Evolutionary conservation across 371 early-diverging fungal genomes (phyloP).

Genomic region (Rhizomucor pusillus): DNA sequence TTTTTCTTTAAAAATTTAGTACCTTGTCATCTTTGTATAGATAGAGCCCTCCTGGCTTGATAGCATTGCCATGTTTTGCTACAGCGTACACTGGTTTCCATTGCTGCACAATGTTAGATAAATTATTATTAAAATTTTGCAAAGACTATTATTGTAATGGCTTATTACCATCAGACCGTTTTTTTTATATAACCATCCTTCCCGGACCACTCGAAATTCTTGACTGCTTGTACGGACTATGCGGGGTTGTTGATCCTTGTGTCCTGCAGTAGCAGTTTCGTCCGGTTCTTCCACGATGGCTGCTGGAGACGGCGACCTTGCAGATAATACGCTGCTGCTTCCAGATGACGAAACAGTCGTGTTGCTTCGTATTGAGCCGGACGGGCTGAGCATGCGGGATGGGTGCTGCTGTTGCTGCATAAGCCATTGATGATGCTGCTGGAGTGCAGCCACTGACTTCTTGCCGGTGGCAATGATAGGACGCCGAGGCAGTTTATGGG

Average conservation of each 20-base stretch:
- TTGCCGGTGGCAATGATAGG: conserved; percentile 12
- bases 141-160: background rate
- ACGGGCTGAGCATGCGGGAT: conserved; percentile 3
- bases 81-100: conserved; percentile 52
- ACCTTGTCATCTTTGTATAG: conserved; percentile 53
- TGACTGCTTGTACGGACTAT: background rate
- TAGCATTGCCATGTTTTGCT: conserved; percentile 52
- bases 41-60: conserved; percentile 46
- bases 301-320: background rate
- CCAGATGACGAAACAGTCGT: conserved; percentile 1
- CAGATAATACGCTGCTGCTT: background rate
- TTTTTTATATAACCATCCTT: conserved; percentile 47
- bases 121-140: background rate
- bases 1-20: too few species aligned
- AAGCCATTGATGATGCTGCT: conserved; percentile 38
- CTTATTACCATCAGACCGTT: conserved; percentile 42
- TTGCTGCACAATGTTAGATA: conserved; percentile 25
- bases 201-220: conserved; percentile 32
- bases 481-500: conserved; percentile 14
- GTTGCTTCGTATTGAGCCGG: conserved; percentile 15
- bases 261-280: background rate
- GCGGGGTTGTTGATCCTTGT: too few species aligned
- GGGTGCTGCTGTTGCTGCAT: conserved; percentile 28
- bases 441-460: conserved; percentile 40
- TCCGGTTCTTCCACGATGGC: conserved; percentile 11